Base-by-base conservation (phyloP, 352 stramenopile species). In the Globisporangium middletonii region DNA sequence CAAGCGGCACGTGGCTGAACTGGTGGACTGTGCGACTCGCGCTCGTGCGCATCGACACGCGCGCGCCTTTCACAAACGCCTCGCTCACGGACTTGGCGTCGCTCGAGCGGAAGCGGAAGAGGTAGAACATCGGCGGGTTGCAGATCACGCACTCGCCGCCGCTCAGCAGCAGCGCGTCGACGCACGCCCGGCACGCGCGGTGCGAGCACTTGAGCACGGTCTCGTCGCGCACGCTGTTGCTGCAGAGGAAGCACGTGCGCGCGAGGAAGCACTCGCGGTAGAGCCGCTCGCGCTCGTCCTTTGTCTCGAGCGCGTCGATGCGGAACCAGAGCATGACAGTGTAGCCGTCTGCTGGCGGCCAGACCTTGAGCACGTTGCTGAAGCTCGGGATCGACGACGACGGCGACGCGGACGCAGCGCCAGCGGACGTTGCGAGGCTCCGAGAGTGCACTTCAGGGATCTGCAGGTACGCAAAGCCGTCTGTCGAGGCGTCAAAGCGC, bases 11-110 rank as follows among this genome's bases (percentile, higher is more conserved):
- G 50, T 91, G 79, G 4, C 56, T 72, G 57, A 91, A 91, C 53
- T 83, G 78, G 18, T 79, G 64, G n/a, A 74, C 53, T 5, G 77
- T 68, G 27, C 72, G 69, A 12, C 59, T 71, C 43, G 67, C 54
- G 38, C 64, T 88, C 47, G 81, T 89, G 11, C 77, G 66, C 78
- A 91, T 91, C 54, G 57, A 79, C n/a, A 91, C 28, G 50, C 79
- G 85, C 4, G 69, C 52, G 28, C 78, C 81, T 60, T 83, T 83
- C 11, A 91, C 43, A 53, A 86, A 89, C 19, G 75, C 55, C 62
- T 91, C 81, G 46, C 69, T 80, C 18, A 91, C 72, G 3, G 77
- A 89, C 48, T 88, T 88, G 16, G 71, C 68, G 50, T 91, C 81
- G 16, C 75, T 63, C 8, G 81, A 91, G 1, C 81, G 78, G 67